Percentiles rank a stretch among this genome's conserved stretches.
Evolutionary conservation across 352 stramenopile genomes (phyloP).

Genomic region (Phytophthora idaei): DNA sequence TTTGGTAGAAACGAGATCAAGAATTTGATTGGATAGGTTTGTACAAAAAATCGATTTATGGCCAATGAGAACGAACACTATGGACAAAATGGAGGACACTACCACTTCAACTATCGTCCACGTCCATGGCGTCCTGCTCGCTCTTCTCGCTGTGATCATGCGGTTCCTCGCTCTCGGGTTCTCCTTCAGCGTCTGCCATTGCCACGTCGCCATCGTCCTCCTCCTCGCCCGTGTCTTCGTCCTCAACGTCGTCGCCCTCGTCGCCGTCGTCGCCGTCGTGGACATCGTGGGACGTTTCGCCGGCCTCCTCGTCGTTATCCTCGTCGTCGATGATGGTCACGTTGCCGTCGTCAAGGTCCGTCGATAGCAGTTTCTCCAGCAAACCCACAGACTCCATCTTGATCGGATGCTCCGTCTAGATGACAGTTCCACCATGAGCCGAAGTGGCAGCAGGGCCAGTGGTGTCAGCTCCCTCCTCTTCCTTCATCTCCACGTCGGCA

Average conservation of each 20-base stretch:
- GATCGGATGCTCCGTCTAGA: slow-evolving; percentile 30
- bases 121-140: slow-evolving; percentile 32
- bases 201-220: slow-evolving; percentile 31
- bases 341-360: slow-evolving; percentile 47
- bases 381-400: slow-evolving; percentile 45
- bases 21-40: slow-evolving; percentile 33
- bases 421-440: not conserved
- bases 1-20: not conserved
- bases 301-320: slow-evolving; percentile 39
- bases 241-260: slow-evolving; percentile 30
- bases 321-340: slow-evolving; percentile 72
- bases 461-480: slow-evolving; percentile 22
- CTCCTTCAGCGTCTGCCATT: slow-evolving; percentile 22
- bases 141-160: slow-evolving; percentile 15
- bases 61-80: slow-evolving; percentile 27
- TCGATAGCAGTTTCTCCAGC: slow-evolving; percentile 57
- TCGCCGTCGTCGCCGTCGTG: slow-evolving; percentile 16
- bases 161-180: slow-evolving; percentile 14
- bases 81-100: not conserved
- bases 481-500: slow-evolving; percentile 39
- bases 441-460: not conserved
- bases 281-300: slow-evolving; percentile 11
- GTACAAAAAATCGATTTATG: slow-evolving; percentile 25
- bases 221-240: slow-evolving; percentile 43
- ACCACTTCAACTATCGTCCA: slow-evolving; percentile 46